Percentiles rank a stretch among this genome's conserved stretches.
These are phyloP conservation scores for Fusarium robinianum DNA, from an alignment of 2,329 filamentous ascomycete species.

Conservation along the genomic window DNA sequence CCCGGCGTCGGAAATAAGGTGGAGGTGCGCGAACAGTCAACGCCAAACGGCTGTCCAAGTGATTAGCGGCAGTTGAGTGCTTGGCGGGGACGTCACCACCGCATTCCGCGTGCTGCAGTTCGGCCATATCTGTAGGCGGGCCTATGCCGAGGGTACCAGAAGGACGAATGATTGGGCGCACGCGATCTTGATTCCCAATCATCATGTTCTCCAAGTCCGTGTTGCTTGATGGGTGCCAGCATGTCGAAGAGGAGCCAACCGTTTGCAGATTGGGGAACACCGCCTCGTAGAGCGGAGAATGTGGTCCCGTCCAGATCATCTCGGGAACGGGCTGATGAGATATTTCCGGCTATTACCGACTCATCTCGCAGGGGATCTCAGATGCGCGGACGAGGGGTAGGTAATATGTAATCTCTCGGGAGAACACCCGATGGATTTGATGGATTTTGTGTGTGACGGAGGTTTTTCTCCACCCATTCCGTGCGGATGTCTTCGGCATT, in stretches of 20 bases:
- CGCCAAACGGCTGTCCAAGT: conserved; percentile 21
- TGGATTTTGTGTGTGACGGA: too few relatives aligned
- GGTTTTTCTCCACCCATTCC: too few relatives aligned
- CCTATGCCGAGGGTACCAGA: conserved; percentile 14
- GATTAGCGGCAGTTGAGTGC: conserved; percentile 13
- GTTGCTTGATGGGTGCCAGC: conserved; percentile 1
- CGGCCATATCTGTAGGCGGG: conserved; percentile 8
- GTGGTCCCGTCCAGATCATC: neutral
- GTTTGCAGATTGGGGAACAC: conserved; percentile 2
- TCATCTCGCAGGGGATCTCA: too few relatives aligned
- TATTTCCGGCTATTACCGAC: conserved; percentile 19
- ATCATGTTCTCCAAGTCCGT: neutral
- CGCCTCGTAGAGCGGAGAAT: too few relatives aligned
- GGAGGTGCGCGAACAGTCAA: conserved; percentile 20
- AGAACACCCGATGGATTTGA: too few relatives aligned
- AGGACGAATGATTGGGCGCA: conserved; percentile 3
- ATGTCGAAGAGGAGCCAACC: neutral
- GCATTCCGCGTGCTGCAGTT: conserved; percentile 5
- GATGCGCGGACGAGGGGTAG: too few relatives aligned
- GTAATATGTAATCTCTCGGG: too few relatives aligned
- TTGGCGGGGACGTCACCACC: conserved; percentile 6
- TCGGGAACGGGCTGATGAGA: conserved; percentile 7
- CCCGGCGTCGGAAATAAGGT: conserved; percentile 30
- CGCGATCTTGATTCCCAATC: neutral
- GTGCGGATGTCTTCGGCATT: too few relatives aligned